A percentile compares a stretch with the other conserved stretches of the same genome.
phyloP scores from a whole-genome alignment of 1,284 basidiomycete species.

The Trametes hirsuta region DNA sequence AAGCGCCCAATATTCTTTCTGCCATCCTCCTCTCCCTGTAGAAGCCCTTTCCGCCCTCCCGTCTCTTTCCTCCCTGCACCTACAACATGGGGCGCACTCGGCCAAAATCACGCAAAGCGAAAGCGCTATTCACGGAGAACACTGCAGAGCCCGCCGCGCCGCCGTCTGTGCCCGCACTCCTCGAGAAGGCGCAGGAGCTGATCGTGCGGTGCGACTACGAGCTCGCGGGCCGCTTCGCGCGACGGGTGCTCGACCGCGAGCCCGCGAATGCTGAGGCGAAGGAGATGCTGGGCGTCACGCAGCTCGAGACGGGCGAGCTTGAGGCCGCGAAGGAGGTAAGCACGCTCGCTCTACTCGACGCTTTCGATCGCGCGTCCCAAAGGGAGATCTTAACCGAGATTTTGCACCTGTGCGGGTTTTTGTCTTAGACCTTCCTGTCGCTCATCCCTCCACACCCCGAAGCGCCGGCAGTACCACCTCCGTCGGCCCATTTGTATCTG shows the following conservation, averaged over 20 bases:
- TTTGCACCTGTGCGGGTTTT: conserved; percentile 3
- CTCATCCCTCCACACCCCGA: conserved; percentile 63
- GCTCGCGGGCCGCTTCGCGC: conserved; percentile 74
- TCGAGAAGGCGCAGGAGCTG: conserved; percentile 77
- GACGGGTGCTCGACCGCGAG: conserved; percentile 69
- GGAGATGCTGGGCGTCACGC: conserved; percentile 79
- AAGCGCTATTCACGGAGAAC: conserved; percentile 36
- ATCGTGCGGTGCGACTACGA: conserved; percentile 86
- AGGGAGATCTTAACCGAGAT: neutral
- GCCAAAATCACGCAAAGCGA: conserved; percentile 54
- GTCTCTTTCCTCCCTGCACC: neutral
- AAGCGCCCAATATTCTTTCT: conserved; percentile 24
- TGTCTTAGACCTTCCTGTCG: conserved; percentile 62
- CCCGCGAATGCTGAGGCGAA: conserved; percentile 71
- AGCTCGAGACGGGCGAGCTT: conserved; percentile 79
- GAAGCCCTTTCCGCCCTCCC: neutral
- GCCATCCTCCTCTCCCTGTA: neutral
- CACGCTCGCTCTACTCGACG: neutral
- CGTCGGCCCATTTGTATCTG: conserved; percentile 88
- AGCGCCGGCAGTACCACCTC: conserved; percentile 64
- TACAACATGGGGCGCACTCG: conserved; percentile 67
- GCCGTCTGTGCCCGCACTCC: conserved; percentile 54
- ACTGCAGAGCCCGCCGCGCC: conserved; percentile 34
- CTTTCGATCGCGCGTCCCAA: neutral
- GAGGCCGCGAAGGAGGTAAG: conserved; percentile 75